phyloP scores from a whole-genome alignment of 148 eudicot genomes.

The Chenopodium album region DNA sequence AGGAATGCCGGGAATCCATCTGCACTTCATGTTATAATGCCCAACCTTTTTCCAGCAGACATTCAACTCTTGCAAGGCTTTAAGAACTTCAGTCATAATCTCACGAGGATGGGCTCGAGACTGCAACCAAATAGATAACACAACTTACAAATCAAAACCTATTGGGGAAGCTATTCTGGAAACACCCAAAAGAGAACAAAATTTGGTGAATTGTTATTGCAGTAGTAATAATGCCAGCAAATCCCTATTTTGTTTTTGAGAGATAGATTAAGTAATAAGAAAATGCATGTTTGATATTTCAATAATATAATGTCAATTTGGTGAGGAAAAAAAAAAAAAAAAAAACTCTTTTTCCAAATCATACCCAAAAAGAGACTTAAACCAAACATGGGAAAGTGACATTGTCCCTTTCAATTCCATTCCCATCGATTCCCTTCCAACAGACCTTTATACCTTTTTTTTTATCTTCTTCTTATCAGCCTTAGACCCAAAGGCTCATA shows the following conservation, averaged over 20 bases:
- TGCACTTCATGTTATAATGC: not conserved
- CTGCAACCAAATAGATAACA: constrained; percentile 38
- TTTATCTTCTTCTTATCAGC: too few species aligned
- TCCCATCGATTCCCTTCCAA: too few species aligned
- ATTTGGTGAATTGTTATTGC: too few species aligned
- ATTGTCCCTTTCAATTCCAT: not conserved
- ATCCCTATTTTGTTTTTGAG: not conserved
- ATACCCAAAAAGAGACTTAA: not conserved
- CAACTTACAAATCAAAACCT: not conserved
- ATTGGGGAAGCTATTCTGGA: not conserved
- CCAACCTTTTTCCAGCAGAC: not conserved
- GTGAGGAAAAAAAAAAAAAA: not conserved
- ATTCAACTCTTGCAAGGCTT: not conserved
- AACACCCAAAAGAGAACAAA: not conserved
- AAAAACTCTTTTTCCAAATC: not conserved
- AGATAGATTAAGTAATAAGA: not conserved
- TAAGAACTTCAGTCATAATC: not conserved
- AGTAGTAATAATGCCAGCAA: not conserved
- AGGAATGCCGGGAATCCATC: not conserved
- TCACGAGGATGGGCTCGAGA: constrained; percentile 78
- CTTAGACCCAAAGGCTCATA: not conserved
- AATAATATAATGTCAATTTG: not conserved
- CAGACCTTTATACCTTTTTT: too few species aligned
- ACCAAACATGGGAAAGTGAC: not conserved
- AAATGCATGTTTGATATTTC: not conserved